Conservation (phyloP, 2,329 filamentous ascomycete genomes). For the Neophaeococcomyces mojaviensis region DNA sequence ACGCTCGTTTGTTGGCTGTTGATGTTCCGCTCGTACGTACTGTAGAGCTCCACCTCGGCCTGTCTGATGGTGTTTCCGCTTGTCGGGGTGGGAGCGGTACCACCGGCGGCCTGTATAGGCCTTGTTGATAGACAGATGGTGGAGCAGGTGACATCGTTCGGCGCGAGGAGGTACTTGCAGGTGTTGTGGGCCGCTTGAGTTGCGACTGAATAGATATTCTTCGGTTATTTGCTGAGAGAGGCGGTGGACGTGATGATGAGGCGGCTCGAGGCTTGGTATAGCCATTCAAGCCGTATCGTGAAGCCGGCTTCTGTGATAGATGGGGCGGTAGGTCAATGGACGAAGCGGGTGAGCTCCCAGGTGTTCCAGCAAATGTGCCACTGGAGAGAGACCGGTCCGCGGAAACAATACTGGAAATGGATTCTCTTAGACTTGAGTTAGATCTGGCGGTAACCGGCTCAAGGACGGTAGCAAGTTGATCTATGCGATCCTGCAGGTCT, state of each 20-base stretch:
- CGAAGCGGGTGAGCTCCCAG: slow-evolving; percentile 63
- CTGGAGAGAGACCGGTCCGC: slow-evolving; percentile 63
- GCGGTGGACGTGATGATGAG: slow-evolving; percentile 30
- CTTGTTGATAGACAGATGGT: slow-evolving; percentile 23
- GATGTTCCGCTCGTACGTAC: slow-evolving; percentile 51
- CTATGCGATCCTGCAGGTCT: slow-evolving; percentile 66
- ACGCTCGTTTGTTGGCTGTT: slow-evolving; percentile 18
- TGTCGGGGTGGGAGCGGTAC: slow-evolving; percentile 32
- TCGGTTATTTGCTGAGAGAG: slow-evolving; percentile 18
- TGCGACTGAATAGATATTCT: slow-evolving; percentile 19
- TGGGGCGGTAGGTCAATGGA: slow-evolving; percentile 51
- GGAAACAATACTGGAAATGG: slow-evolving; percentile 84
- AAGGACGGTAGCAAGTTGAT: slow-evolving; percentile 64
- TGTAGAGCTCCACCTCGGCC: slow-evolving; percentile 66
- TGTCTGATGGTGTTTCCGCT: slow-evolving; percentile 43
- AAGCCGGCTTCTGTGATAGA: slow-evolving; percentile 45
- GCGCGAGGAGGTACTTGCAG: slow-evolving; percentile 12
- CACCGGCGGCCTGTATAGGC: slow-evolving; percentile 31
- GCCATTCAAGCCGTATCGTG: slow-evolving; percentile 27
- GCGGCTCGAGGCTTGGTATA: slow-evolving; percentile 27
- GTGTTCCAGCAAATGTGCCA: slow-evolving; percentile 63
- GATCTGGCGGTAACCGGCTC: slow-evolving; percentile 59
- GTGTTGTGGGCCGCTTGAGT: slow-evolving; percentile 18
- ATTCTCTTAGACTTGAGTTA: slow-evolving; percentile 76
- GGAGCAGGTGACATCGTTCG: slow-evolving; percentile 19